These are phyloP conservation scores for Candida nanaspora DNA, from an alignment of 805 yeast genomes.

Conservation along the genomic window DNA sequence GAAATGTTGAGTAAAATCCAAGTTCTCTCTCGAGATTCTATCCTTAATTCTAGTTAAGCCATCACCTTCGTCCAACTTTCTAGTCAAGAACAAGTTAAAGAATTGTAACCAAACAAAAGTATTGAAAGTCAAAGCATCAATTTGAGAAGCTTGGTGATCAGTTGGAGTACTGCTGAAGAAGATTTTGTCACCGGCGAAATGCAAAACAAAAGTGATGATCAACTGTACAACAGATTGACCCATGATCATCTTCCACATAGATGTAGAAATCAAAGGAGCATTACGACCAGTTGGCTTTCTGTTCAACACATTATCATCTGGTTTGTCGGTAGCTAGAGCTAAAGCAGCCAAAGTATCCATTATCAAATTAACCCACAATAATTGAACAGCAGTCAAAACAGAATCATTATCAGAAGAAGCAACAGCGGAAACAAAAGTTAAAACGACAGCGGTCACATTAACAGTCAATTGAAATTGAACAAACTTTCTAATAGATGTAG, in stretches of 20 bases:
- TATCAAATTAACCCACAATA: constrained; percentile 93
- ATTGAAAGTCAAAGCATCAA: constrained; percentile 85
- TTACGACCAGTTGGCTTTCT: constrained; percentile 79
- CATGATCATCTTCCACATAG: constrained; percentile 98
- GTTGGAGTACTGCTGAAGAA: constrained; percentile 36
- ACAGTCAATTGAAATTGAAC: constrained; percentile 96
- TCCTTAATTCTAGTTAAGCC: constrained; percentile 50
- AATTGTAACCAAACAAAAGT: constrained; percentile 97
- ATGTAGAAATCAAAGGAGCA: constrained; percentile 71
- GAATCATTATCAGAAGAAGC: constrained; percentile 72
- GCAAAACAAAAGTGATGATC: constrained; percentile 68
- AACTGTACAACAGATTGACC: constrained; percentile 82
- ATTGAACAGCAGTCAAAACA: constrained; percentile 94
- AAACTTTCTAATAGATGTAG: constrained; percentile 89
- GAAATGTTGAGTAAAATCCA: constrained; percentile 79
- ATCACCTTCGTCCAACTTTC: constrained; percentile 86
- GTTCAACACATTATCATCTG: constrained; percentile 72
- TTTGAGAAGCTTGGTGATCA: constrained; percentile 48
- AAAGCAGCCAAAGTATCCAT: constrained; percentile 98
- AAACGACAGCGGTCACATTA: constrained; percentile 89
- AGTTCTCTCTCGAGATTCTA: constrained; percentile 54
- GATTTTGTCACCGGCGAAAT: constrained; percentile 65
- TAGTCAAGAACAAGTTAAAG: constrained; percentile 83
- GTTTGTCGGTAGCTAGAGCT: constrained; percentile 96
- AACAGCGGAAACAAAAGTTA: constrained; percentile 92